Percentiles rank a stretch among this genome's conserved stretches.
Conservation (phyloP, 2,329 filamentous ascomycete genomes). For the Colletotrichum sansevieriae region DNA sequence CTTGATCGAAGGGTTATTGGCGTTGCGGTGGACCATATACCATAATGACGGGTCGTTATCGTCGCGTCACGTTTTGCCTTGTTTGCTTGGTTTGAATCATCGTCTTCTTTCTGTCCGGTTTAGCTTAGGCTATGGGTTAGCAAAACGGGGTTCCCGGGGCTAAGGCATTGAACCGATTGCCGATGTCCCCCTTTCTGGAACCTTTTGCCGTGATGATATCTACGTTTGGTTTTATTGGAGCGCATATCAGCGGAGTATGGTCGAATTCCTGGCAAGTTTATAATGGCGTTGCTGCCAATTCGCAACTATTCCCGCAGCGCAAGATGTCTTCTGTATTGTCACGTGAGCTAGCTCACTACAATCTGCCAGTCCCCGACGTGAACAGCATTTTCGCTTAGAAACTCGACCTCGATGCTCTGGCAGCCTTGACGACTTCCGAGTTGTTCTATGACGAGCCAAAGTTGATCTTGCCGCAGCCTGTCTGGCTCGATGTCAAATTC, state of each 20-base stretch:
- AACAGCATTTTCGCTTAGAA: conserved; percentile 64
- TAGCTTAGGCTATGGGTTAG: not conserved
- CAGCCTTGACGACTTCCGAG: conserved; percentile 67
- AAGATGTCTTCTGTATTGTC: too few species aligned
- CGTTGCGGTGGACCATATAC: conserved; percentile 42
- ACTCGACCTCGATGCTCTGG: conserved; percentile 64
- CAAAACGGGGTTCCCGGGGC: too few species aligned
- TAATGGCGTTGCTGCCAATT: not conserved
- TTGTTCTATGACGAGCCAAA: conserved; percentile 87
- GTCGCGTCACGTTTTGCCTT: conserved; percentile 36
- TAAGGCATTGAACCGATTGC: too few species aligned
- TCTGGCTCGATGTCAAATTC: conserved; percentile 81
- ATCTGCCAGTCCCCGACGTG: conserved; percentile 59
- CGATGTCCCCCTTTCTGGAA: too few species aligned
- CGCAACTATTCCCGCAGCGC: too few species aligned
- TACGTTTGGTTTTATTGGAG: conserved; percentile 4
- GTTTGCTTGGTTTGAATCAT: conserved; percentile 12
- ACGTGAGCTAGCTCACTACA: conserved; percentile 14
- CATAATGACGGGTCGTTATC: conserved; percentile 38
- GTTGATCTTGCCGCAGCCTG: conserved; percentile 65
- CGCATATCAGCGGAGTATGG: conserved; percentile 26
- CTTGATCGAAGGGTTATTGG: conserved; percentile 33
- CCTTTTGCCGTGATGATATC: too few species aligned
- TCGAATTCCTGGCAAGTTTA: conserved; percentile 1
- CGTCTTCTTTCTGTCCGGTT: not conserved